phyloP scores from a whole-genome alignment of 2,329 filamentous ascomycete genomes.

The Diaporthe destruens region DNA sequence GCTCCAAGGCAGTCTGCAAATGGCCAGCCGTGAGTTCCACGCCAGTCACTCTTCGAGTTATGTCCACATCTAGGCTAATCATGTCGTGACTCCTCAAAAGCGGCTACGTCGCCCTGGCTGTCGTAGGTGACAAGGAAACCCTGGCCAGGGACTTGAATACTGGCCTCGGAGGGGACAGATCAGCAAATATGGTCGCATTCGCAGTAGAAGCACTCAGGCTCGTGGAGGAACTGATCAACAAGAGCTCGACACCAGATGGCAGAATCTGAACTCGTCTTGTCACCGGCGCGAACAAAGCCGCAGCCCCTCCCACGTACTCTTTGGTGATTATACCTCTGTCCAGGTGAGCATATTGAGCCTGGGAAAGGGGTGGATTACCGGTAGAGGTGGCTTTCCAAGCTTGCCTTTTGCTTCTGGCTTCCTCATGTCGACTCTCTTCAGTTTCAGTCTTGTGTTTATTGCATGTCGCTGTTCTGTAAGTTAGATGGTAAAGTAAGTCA shows the following conservation, averaged over 20 bases:
- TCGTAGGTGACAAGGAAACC: slow-evolving; percentile 64
- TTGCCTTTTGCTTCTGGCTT: background rate
- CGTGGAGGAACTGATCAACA: slow-evolving; percentile 66
- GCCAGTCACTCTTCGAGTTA: background rate
- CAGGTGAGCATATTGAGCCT: background rate
- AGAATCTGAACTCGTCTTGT: slow-evolving; percentile 25
- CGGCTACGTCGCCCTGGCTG: slow-evolving; percentile 74
- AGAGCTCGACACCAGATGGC: background rate
- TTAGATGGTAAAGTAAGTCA: no score
- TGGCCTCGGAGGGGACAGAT: slow-evolving; percentile 63
- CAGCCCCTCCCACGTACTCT: background rate
- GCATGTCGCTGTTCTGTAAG: background rate
- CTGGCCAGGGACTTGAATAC: slow-evolving; percentile 69
- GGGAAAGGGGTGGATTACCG: background rate
- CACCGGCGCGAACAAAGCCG: no score
- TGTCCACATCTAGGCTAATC: background rate
- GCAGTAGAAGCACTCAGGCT: slow-evolving; percentile 68
- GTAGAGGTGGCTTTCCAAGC: background rate
- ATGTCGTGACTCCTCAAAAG: slow-evolving; percentile 48
- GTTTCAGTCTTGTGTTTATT: background rate
- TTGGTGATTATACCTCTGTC: background rate
- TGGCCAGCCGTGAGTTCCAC: slow-evolving; percentile 60
- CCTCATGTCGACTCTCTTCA: background rate
- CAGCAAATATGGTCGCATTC: slow-evolving; percentile 74
- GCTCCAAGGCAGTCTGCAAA: slow-evolving; percentile 66